phyloP scores from a whole-genome alignment of 768 basidiomycete genomes.

The Suillus discolor region DNA sequence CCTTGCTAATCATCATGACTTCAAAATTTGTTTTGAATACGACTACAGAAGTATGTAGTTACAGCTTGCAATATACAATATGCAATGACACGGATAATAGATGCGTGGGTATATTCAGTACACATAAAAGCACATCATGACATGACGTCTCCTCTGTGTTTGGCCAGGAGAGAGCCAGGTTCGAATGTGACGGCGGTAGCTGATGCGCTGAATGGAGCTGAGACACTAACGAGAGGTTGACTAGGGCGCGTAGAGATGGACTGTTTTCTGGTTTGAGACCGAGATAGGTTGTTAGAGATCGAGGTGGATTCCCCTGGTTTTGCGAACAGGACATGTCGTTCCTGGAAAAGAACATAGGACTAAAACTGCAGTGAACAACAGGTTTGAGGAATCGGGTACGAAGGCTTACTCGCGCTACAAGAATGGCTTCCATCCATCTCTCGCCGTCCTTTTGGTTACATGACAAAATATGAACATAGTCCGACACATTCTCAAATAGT shows the following conservation, averaged over 20 bases:
- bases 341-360: slow-evolving; percentile 86
- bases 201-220: slow-evolving; percentile 40
- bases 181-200: slow-evolving; percentile 56
- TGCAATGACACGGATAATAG: neutral
- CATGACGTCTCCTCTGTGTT: slow-evolving; percentile 40
- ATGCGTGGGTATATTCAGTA: slow-evolving; percentile 3
- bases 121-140: slow-evolving; percentile 8
- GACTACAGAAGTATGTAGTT: slow-evolving; percentile 1
- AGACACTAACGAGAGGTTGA: slow-evolving; percentile 53
- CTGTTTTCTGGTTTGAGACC: slow-evolving; percentile 40
- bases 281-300: slow-evolving; percentile 37
- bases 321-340: slow-evolving; percentile 60
- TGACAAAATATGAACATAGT: slow-evolving; percentile 88
- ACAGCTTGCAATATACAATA: slow-evolving; percentile 1
- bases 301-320: slow-evolving; percentile 24
- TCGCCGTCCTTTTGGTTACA: slow-evolving; percentile 74
- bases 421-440: slow-evolving; percentile 77
- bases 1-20: neutral
- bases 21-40: neutral
- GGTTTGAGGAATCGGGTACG: slow-evolving; percentile 5
- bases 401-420: slow-evolving; percentile 74
- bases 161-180: slow-evolving; percentile 73
- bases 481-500: slow-evolving; percentile 83
- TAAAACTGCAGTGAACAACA: slow-evolving; percentile 31
- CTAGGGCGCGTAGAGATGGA: slow-evolving; percentile 35